Evolutionary conservation across 768 basidiomycete genomes (phyloP).

Genomic region (Podaxis mareebaensis): DNA sequence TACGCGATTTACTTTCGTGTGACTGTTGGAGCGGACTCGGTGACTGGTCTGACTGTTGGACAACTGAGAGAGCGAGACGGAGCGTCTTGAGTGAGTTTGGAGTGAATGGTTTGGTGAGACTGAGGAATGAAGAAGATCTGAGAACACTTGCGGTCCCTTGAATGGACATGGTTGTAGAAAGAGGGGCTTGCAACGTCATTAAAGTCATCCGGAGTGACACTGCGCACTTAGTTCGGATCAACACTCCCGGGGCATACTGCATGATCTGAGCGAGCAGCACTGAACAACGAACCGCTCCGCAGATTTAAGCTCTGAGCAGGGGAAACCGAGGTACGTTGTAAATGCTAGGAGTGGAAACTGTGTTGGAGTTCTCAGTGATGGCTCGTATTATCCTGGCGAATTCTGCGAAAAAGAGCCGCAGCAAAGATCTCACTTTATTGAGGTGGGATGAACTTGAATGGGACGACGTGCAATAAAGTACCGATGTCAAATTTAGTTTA

Average conservation of each 20-base stretch:
- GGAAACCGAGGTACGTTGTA: no score
- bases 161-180: conserved; percentile 17
- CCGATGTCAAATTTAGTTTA: background rate
- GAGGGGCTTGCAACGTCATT: background rate
- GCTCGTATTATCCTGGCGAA: no score
- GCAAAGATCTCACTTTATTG: no score
- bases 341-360: no score
- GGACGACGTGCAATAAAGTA: background rate
- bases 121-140: conserved; percentile 25
- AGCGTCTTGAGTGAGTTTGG: conserved; percentile 33
- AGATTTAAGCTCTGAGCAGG: no score
- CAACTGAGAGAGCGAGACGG: conserved; percentile 25
- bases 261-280: background rate
- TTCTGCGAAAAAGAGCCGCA: no score
- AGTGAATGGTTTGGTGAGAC: conserved; percentile 41
- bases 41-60: conserved; percentile 4
- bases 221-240: background rate
- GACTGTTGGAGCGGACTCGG: conserved; percentile 9
- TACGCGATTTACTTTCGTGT: conserved; percentile 26
- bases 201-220: background rate
- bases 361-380: no score
- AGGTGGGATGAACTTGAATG: no score
- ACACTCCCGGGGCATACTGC: conserved; percentile 7
- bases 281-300: no score
- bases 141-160: conserved; percentile 11